These are phyloP conservation scores for Amauroascus niger DNA, from an alignment of 2,329 filamentous ascomycete genomes.

Conservation along the genomic window DNA sequence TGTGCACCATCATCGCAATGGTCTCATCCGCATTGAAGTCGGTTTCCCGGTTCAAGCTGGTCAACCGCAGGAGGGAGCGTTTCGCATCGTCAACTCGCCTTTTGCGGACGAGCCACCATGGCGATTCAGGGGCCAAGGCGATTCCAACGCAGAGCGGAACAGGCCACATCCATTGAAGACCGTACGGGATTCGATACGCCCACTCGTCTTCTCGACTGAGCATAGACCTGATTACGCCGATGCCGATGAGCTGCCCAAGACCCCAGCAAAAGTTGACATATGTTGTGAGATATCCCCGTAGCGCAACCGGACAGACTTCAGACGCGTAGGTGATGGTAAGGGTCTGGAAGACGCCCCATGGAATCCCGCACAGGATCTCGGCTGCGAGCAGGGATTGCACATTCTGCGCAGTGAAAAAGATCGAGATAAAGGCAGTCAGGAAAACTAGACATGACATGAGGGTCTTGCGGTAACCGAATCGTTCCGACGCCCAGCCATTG, in stretches of 20 bases:
- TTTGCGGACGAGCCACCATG: conserved; percentile 44
- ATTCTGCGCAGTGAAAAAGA: conserved; percentile 44
- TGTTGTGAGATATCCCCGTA: conserved; percentile 39
- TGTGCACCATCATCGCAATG: conserved; percentile 86
- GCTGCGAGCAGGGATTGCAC: conserved; percentile 41
- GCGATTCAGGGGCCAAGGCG: conserved; percentile 42
- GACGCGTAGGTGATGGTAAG: conserved; percentile 40
- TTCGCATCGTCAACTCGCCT: conserved; percentile 41
- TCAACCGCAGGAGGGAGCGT: conserved; percentile 36
- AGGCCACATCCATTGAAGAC: conserved; percentile 47
- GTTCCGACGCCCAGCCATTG: conserved; percentile 44
- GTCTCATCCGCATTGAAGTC: conserved; percentile 76
- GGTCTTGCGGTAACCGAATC: conserved; percentile 45
- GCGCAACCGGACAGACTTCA: conserved; percentile 40
- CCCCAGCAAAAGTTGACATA: conserved; percentile 42
- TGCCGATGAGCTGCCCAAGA: conserved; percentile 43
- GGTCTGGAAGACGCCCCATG: conserved; percentile 46
- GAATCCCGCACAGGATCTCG: conserved; percentile 43
- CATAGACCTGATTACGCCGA: conserved; percentile 44
- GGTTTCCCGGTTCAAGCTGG: conserved; percentile 44
- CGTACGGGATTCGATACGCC: conserved; percentile 46
- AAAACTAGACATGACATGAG: conserved; percentile 40
- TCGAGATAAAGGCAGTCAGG: conserved; percentile 41
- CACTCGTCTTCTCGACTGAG: conserved; percentile 39
- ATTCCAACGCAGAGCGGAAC: conserved; percentile 41